Percentiles rank a stretch among this genome's conserved stretches.
Evolutionary conservation across 2,329 filamentous ascomycete genomes (phyloP).

Genomic region (Aspergillus tanneri): DNA sequence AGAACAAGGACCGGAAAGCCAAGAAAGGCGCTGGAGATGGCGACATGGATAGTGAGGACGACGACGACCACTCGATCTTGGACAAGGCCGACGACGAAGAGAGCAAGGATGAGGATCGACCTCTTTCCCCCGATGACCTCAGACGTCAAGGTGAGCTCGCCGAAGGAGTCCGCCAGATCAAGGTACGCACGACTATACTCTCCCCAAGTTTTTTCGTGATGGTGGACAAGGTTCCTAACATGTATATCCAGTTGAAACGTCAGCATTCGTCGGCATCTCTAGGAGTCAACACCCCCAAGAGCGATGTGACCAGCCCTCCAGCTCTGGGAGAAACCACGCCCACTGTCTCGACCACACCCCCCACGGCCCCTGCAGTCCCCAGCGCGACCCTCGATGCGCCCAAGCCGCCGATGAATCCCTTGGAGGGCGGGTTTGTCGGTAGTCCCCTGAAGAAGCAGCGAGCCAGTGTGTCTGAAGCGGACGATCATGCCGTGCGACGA

Average conservation of each 20-base stretch:
- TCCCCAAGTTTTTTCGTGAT: too few relatives aligned
- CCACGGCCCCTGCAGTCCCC: constrained; percentile 24
- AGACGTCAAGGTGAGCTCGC: constrained; percentile 60
- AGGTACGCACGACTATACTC: constrained; percentile 46
- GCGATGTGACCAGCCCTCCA: constrained; percentile 38
- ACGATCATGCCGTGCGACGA: constrained; percentile 41
- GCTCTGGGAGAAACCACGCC: constrained; percentile 37
- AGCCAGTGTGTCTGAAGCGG: constrained; percentile 45
- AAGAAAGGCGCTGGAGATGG: constrained; percentile 52
- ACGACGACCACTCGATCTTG: constrained; percentile 63
- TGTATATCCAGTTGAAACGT: constrained; percentile 57
- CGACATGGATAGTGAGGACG: constrained; percentile 73
- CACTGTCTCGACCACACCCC: constrained; percentile 39
- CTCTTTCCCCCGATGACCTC: constrained; percentile 62
- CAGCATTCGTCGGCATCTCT: constrained; percentile 62
- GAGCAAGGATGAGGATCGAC: constrained; percentile 47
- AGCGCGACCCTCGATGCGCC: constrained; percentile 20
- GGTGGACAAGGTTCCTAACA: not conserved
- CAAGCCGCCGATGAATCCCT: constrained; percentile 23
- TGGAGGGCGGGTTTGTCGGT: constrained; percentile 42
- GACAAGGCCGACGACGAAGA: constrained; percentile 64
- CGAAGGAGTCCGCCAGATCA: constrained; percentile 65
- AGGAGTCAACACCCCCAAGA: constrained; percentile 35
- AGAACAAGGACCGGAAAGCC: constrained; percentile 56
- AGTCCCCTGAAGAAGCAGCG: constrained; percentile 51